Conservation (phyloP, 1,284 basidiomycete genomes). For the Ceratobasidium sp. region DNA sequence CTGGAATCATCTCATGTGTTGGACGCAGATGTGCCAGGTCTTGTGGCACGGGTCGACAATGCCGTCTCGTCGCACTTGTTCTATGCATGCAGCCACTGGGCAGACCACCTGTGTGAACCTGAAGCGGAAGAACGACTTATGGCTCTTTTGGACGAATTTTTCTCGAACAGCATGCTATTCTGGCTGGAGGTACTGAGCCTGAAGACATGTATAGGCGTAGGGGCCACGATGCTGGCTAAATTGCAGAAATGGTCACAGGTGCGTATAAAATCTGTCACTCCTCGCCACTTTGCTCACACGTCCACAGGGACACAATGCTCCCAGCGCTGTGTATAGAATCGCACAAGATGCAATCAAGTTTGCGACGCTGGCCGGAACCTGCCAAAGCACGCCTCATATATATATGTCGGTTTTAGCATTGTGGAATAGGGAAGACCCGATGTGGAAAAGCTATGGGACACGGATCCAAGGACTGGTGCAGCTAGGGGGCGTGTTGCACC, state of each 20-base stretch:
- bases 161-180: not conserved
- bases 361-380: not conserved
- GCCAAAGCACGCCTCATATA: not conserved
- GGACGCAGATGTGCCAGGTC: too few species aligned
- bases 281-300: not conserved
- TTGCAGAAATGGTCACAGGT: not conserved
- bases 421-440: not conserved
- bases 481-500: not conserved
- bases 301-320: too few species aligned
- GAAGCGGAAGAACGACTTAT: not conserved
- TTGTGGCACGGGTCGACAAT: too few species aligned
- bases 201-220: not conserved
- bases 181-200: slow-evolving; percentile 26
- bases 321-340: not conserved
- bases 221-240: not conserved
- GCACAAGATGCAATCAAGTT: not conserved
- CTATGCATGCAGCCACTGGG: slow-evolving; percentile 25
- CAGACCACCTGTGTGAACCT: not conserved
- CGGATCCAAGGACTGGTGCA: not conserved
- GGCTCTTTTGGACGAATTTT: not conserved
- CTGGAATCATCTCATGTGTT: not conserved
- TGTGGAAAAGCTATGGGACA: not conserved
- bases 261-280: not conserved
- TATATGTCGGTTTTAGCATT: not conserved
- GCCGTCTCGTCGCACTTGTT: not conserved